Conservation (phyloP, 192 early-diverging fungal species). For the Mortierella antarctica region DNA sequence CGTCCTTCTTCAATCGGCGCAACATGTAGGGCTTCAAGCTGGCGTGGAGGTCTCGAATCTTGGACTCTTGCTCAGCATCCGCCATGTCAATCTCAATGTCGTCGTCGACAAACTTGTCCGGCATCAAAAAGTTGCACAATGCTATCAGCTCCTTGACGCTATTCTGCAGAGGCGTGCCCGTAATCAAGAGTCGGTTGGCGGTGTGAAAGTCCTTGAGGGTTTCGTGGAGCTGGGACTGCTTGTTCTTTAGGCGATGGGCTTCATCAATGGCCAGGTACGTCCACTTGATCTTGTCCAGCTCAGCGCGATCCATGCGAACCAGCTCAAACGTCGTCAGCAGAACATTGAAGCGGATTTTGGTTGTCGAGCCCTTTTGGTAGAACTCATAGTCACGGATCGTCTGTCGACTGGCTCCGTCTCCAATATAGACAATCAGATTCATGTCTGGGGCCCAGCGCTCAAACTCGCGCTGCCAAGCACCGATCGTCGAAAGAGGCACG, state of each 20-base stretch:
- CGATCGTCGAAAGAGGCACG: constrained; percentile 95
- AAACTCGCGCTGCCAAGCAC: constrained; percentile 97
- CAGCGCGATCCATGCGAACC: constrained; percentile 88
- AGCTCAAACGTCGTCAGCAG: constrained; percentile 97
- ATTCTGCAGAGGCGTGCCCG: constrained; percentile 99
- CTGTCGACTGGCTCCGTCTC: constrained; percentile 81
- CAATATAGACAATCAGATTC: constrained; percentile 92
- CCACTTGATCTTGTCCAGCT: constrained; percentile 89
- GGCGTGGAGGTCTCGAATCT: constrained; percentile 88
- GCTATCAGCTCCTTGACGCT: constrained; percentile 93
- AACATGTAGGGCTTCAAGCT: constrained; percentile 92
- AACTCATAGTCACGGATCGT: constrained; percentile 97
- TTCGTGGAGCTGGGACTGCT: constrained; percentile 94
- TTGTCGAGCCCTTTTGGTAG: constrained; percentile 66
- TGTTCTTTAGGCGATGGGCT: constrained; percentile 98
- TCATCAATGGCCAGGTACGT: constrained; percentile 96
- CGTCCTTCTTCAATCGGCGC: constrained; percentile 96
- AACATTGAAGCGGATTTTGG: constrained; percentile 87
- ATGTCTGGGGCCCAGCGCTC: constrained; percentile 94
- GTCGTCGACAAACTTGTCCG: constrained; percentile 84
- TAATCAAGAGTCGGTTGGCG: constrained; percentile 92
- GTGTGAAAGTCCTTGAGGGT: constrained; percentile 89
- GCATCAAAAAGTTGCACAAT: constrained; percentile 94
- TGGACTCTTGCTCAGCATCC: constrained; percentile 79
- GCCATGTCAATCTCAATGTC: constrained; percentile 83